Percentiles rank a stretch among this genome's conserved stretches.
phyloP scores from a whole-genome alignment of 345 rosid genomes.

The Noccaea caerulescens region DNA sequence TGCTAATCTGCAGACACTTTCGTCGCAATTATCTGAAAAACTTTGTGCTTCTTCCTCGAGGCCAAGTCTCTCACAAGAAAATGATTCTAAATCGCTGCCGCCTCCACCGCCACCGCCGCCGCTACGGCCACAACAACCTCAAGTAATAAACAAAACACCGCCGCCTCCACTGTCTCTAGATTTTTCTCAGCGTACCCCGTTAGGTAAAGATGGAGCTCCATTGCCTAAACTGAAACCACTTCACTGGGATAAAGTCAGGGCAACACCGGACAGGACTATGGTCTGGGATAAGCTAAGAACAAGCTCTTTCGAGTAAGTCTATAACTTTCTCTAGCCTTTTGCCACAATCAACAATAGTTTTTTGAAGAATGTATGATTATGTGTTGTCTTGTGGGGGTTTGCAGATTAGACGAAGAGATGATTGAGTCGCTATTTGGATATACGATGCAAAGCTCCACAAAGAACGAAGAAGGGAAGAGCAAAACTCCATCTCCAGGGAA shows the following conservation, averaged over 20 bases:
- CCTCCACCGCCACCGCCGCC: constrained; percentile 69
- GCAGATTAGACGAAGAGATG: constrained; percentile 98
- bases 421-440: constrained; percentile 94
- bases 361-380: constrained; percentile 1
- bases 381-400: constrained; percentile 20
- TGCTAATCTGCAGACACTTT: constrained; percentile 24
- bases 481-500: constrained; percentile 90
- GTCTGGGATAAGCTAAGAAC: constrained; percentile 95
- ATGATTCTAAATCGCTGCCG: constrained; percentile 49
- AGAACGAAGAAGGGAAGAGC: constrained; percentile 74
- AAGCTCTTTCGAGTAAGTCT: constrained; percentile 93
- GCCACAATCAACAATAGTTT: not conserved
- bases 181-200: constrained; percentile 48
- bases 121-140: constrained; percentile 33
- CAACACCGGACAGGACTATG: constrained; percentile 78
- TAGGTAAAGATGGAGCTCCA: constrained; percentile 77
- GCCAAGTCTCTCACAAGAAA: constrained; percentile 39
- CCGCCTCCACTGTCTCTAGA: constrained; percentile 77
- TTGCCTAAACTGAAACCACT: constrained; percentile 94
- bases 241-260: constrained; percentile 99
- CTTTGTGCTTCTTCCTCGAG: constrained; percentile 36
- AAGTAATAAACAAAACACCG: constrained; percentile 44
- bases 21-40: constrained; percentile 38
- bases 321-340: not conserved
- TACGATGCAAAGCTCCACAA: constrained; percentile 58